Base-by-base conservation (phyloP, 2,329 filamentous ascomycete species). In the Emmonsiellopsis sp. region DNA sequence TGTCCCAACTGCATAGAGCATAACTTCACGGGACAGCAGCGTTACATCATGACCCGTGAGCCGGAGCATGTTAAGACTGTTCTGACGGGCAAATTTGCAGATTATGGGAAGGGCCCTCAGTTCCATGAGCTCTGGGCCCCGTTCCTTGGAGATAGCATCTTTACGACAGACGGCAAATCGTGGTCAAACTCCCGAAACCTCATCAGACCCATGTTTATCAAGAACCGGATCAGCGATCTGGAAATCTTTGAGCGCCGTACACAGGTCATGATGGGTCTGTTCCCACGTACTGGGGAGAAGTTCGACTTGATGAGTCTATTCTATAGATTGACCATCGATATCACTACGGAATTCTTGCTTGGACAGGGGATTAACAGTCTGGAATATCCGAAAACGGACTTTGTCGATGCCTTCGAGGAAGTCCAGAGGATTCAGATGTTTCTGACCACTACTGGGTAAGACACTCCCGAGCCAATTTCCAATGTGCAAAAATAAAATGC, bases 1-100 rank as follows among this genome's bases (percentile, higher is more conserved):
- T 58, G 55, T 15, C 56, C 69, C 13, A 83, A 77, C 61, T 91
- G 87, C 0, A 71, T 77, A 41, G 86, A 91, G 69, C 66, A 70
- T 10, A 75, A 74, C 1, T 61, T 82, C 6, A 62, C 81, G 11
- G 56, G 56, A 1, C 77, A 79, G 47, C 66, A 72, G 50, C 78
- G 85, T 30, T 66, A 84, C 38, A 65, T 90, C 56, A 77, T 90
- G 63, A 92, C 88, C 0, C 79, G 80, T 9, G 87, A 93, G 57
- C 85, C 85, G 0, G 86, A 90, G 63, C 91, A 91, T 65, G 83
- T 91, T 73, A 92, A 92, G 68, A 85, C 88, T 30, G 79, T 93
- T 41, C 74, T 93, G 16, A 86, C 88, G 1, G 85, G 84, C 1
- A 86, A 92, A 63, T 94, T 93, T 64, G 70, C 69, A 46, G 84